Base-by-base conservation (phyloP, 139 green algal species). In the Ettlia oleoabundans region DNA sequence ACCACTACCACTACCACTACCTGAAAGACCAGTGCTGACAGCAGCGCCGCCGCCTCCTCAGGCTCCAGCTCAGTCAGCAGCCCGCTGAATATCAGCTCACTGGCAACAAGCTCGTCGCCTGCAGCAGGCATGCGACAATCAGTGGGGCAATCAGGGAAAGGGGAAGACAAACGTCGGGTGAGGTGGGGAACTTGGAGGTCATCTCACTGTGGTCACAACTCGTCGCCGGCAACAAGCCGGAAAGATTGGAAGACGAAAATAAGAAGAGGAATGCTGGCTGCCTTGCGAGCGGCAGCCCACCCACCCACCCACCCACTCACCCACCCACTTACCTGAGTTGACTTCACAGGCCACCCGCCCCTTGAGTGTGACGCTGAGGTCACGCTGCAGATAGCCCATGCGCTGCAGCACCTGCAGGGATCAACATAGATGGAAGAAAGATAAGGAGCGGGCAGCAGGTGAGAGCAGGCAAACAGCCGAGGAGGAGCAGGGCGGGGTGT, bases 21-120 rank as follows among this genome's bases (percentile, higher is more conserved):
- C 91, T 98, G 96, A 86, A 98, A 99, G 24, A 98, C 95, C 9
- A 99, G 81, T 0, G 94, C 92, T 18, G 90, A 94, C 38, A 99
- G 89, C 62, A 99, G 89, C 7, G 97, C 94, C 6, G 97, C 95
- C 18, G 95, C 96, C 88, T 98, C 95, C 40, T 93, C 92, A 0
- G 96, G 90, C 4, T 74, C 74, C 30, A 99, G 86, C 13, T 93
- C 90, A 3, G 84, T 79, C 73, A 99, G 83, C 58, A 97, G 67
- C 15, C 95, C 95, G 1, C 79, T 77, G 87, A 99, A 98, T 43
- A 99, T 93, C 40, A 95, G 85, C 91, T 99, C 96, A 3, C 96
- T 96, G 61, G 90, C 89, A 8, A 98, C 73, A 63, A 99, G 91
- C 91, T 98, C 95, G 80, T 98, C 93, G 7, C 94, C 73, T 80